These are phyloP conservation scores for Casaregolazyma lundiana DNA, from an alignment of 1,139 yeast species.

Conservation along the genomic window DNA sequence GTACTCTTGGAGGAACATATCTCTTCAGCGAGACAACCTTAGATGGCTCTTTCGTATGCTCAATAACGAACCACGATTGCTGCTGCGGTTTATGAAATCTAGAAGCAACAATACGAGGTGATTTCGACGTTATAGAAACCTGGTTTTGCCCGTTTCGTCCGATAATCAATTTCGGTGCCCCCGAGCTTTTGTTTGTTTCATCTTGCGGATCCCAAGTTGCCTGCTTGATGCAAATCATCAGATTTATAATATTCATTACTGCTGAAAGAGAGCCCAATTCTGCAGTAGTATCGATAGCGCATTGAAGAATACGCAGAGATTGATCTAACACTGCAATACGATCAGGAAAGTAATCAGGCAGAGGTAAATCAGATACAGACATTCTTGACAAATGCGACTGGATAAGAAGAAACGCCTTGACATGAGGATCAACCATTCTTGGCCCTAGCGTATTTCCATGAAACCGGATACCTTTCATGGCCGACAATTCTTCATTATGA, in stretches of 20 bases:
- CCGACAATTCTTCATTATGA: constrained; percentile 85
- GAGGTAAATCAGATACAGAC: constrained; percentile 63
- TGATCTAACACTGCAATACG: constrained; percentile 92
- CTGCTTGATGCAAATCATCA: constrained; percentile 88
- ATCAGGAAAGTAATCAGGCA: constrained; percentile 93
- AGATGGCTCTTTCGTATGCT: constrained; percentile 39
- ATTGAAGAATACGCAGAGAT: constrained; percentile 88
- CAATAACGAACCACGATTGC: constrained; percentile 86
- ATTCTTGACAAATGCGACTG: constrained; percentile 79
- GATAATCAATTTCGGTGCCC: constrained; percentile 5
- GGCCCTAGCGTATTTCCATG: constrained; percentile 53
- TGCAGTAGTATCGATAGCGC: constrained; percentile 83
- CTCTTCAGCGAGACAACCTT: constrained; percentile 3
- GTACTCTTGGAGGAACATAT: constrained; percentile 10
- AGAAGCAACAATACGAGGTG: constrained; percentile 52
- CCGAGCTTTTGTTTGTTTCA: neutral
- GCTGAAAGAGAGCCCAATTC: constrained; percentile 62
- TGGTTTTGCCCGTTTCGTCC: constrained; percentile 8
- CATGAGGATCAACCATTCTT: constrained; percentile 92
- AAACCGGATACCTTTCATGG: constrained; percentile 50
- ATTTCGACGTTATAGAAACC: constrained; percentile 9
- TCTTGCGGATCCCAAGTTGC: constrained; percentile 58
- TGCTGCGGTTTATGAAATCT: constrained; percentile 86
- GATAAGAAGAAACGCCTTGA: constrained; percentile 75
- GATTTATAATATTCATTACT: constrained; percentile 34